Evolutionary conservation across 2,329 filamentous ascomycete species (phyloP).

Genomic region (Aspergillus ustus): DNA sequence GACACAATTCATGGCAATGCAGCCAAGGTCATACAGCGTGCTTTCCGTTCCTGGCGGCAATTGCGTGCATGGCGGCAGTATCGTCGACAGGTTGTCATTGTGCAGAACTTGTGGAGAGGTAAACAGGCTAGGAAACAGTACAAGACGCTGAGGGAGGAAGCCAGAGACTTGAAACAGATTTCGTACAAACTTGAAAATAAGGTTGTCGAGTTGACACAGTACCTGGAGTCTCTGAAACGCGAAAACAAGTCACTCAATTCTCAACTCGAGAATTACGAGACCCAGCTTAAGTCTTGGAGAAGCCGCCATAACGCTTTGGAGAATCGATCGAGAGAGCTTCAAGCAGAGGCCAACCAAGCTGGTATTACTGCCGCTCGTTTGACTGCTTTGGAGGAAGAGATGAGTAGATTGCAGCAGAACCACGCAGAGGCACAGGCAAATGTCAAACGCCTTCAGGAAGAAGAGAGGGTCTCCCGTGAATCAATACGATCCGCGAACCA

Average conservation of each 20-base stretch:
- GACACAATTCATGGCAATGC: conserved; percentile 93
- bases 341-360: conserved; percentile 95
- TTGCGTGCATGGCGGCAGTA: conserved; percentile 84
- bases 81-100: conserved; percentile 82
- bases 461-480: conserved; percentile 84
- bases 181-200: conserved; percentile 99
- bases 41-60: conserved; percentile 81
- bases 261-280: conserved; percentile 95
- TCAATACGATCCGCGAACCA: conserved; percentile 77
- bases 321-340: conserved; percentile 86
- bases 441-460: conserved; percentile 92
- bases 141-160: conserved; percentile 91
- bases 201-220: conserved; percentile 96
- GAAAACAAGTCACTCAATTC: conserved; percentile 89
- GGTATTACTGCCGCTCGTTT: conserved; percentile 92
- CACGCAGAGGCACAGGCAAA: conserved; percentile 90
- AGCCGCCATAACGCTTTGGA: conserved; percentile 89
- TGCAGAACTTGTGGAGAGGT: conserved; percentile 93
- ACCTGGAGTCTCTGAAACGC: conserved; percentile 85
- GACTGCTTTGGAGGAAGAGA: conserved; percentile 91
- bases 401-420: conserved; percentile 84
- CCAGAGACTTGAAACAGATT: conserved; percentile 97
- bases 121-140: conserved; percentile 79
- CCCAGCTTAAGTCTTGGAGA: conserved; percentile 95
- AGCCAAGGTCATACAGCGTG: conserved; percentile 85